Conservation (phyloP, 352 stramenopile species). For the Phytopythium montanum region DNA sequence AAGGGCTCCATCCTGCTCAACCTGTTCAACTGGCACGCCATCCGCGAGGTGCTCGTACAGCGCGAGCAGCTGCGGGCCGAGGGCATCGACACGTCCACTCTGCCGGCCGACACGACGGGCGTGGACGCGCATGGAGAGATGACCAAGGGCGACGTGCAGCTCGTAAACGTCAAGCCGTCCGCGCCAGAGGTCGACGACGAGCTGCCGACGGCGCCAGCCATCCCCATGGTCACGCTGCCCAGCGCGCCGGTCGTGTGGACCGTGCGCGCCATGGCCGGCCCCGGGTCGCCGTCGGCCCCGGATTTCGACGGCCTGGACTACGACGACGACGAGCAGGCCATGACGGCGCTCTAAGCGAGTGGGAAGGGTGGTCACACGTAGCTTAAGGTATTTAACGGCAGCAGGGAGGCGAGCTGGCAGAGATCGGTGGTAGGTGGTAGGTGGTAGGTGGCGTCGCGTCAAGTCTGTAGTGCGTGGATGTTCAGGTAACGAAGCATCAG, state of each 20-base stretch:
- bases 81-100: conserved; percentile 25
- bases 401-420: background rate
- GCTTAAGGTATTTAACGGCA: conserved; percentile 14
- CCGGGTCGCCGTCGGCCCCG: conserved; percentile 26
- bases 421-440: background rate
- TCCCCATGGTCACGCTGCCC: conserved; percentile 23
- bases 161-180: conserved; percentile 35
- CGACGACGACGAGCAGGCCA: conserved; percentile 15
- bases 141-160: conserved; percentile 35
- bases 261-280: conserved; percentile 22
- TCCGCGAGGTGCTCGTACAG: conserved; percentile 44
- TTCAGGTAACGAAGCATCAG: too few species aligned
- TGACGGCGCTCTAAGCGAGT: conserved; percentile 18
- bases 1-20: conserved; percentile 35
- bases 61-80: conserved; percentile 43
- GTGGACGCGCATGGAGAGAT: conserved; percentile 1
- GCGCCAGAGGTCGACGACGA: conserved; percentile 21
- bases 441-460: background rate
- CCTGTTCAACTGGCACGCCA: conserved; percentile 53
- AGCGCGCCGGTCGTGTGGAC: conserved; percentile 18
- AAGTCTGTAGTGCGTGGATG: background rate
- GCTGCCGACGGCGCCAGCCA: conserved; percentile 20
- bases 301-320: conserved; percentile 29
- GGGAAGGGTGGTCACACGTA: background rate
- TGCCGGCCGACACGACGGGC: conserved; percentile 29